Percentiles rank a stretch among this genome's conserved stretches.
Conservation (phyloP, 164 flowering plant genomes). For the Platanus orientalis region DNA sequence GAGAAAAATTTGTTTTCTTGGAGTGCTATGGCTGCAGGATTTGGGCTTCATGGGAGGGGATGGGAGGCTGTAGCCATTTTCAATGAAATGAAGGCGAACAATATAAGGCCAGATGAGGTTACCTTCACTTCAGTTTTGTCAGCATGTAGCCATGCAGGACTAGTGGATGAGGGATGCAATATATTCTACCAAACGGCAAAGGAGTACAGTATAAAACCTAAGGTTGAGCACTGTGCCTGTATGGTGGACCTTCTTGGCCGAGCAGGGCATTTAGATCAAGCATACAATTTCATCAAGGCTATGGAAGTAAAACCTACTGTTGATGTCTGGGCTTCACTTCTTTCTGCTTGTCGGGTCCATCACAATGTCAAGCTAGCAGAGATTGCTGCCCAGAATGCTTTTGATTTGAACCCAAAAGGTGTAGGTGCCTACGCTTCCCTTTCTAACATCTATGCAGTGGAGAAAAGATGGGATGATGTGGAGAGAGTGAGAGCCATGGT, state of each 20-base stretch:
- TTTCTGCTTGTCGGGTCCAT: conserved; percentile 41
- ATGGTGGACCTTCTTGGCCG: conserved; percentile 51
- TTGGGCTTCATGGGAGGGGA: conserved; percentile 40
- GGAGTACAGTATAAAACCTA: conserved; percentile 28
- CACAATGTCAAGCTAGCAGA: conserved; percentile 36
- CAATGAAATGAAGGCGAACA: conserved; percentile 23
- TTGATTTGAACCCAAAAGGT: conserved; percentile 28
- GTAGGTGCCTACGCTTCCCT: conserved; percentile 36
- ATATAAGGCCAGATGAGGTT: conserved; percentile 38
- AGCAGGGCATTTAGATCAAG: conserved; percentile 40
- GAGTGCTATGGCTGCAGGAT: conserved; percentile 47
- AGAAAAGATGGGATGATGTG: conserved; percentile 43
- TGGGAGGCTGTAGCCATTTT: conserved; percentile 32
- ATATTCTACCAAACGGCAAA: conserved; percentile 29
- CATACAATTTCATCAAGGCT: conserved; percentile 29
- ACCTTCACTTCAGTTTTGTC: conserved; percentile 41
- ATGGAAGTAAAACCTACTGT: conserved; percentile 31
- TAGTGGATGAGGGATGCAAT: conserved; percentile 33
- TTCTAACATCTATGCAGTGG: conserved; percentile 38
- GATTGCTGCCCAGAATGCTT: conserved; percentile 31
- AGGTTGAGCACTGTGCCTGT: conserved; percentile 37
- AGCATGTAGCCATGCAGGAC: too few relatives aligned
- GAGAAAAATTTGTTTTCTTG: conserved; percentile 37
- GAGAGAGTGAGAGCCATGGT: conserved; percentile 34
- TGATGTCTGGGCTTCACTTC: conserved; percentile 46